These are phyloP conservation scores for Thalia dealbata DNA, from an alignment of 176 grass and related monocot species.

Conservation along the genomic window DNA sequence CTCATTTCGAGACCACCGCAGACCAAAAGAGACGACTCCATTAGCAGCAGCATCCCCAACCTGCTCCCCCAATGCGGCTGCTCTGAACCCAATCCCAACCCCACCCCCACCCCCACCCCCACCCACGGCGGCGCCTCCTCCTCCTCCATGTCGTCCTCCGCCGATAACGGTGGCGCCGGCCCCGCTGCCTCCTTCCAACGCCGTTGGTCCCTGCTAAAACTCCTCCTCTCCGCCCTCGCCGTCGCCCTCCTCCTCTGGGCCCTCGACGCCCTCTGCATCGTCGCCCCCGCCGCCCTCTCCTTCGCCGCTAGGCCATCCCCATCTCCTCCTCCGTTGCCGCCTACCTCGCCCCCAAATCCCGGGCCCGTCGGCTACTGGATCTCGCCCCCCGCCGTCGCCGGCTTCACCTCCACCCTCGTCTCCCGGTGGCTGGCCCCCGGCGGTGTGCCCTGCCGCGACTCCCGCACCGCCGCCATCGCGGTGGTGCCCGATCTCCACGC, in stretches of 20 bases:
- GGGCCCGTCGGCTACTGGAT: slow-evolving; percentile 31
- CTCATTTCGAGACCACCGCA: neutral
- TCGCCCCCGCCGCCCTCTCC: slow-evolving; percentile 4
- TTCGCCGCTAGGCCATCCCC: neutral
- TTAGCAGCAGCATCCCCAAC: too few relatives aligned
- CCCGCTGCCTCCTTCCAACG: neutral
- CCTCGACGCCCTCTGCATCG: slow-evolving; percentile 1
- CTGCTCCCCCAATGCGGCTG: neutral
- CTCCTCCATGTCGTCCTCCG: neutral
- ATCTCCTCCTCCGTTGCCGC: neutral
- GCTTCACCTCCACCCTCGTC: slow-evolving; percentile 73
- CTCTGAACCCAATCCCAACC: neutral
- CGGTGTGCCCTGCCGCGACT: slow-evolving; percentile 51
- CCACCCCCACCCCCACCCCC: neutral
- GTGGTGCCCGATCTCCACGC: slow-evolving; percentile 30
- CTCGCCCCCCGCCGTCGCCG: slow-evolving; percentile 30
- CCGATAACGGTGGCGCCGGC: slow-evolving; percentile 9
- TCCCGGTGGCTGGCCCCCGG: slow-evolving; percentile 53
- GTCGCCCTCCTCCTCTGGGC: slow-evolving; percentile 8
- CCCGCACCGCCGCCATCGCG: slow-evolving; percentile 56
- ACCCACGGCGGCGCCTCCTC: neutral
- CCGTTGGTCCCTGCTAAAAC: slow-evolving; percentile 12
- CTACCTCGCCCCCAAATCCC: neutral
- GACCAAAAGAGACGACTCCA: too few relatives aligned
- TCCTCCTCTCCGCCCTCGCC: slow-evolving; percentile 35